Base-by-base conservation (phyloP, 1,284 basidiomycete genomes). In the Tilletia indica region DNA sequence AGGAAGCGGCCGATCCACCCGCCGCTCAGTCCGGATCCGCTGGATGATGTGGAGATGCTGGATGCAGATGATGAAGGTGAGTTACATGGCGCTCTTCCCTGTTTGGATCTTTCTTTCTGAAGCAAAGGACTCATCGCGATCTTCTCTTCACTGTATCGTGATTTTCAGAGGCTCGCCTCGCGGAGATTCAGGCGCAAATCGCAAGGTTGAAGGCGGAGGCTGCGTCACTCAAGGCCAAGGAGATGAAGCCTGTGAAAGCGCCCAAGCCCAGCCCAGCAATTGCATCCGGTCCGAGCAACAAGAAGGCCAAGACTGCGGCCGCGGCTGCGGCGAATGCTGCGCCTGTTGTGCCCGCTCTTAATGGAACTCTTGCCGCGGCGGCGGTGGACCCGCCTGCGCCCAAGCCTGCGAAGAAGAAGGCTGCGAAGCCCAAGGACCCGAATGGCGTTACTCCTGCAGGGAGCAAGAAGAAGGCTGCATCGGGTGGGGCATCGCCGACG, bases 1-100 rank as follows among this genome's bases (percentile, higher is more conserved):
- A 89, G 89, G 82, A 87, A 86, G 67, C 85, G 96, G 45, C 94
- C 96, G 0, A 78, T 79, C 21, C 75, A 80, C n/a, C 77, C 79
- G 38, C 82, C 79, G 54, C 64, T 81, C 69, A 66, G 63, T 36
- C 74, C 80, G 70, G 81, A 80, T 48, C 74, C 73, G 56, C 76
- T 80, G 36, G 85, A 81, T 61, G 81, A 85, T 75, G 82, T 80
- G 54, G 84, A 86, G 45, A 84, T 83, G 34, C 86, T 86, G n/a
- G 86, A 86, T 25, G 85, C 78, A 36, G 79, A 77, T 8, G 82
- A 78, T 4, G 81, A 80, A 3, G 81, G 81, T 9, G 79, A 82
- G 61, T 54, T 39, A 9, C 16, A 34, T 19, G 9, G 58, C n/a
- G 25, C 2, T 36, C n/a, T 21, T 19, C 25, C 25, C 25, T 31